Evolutionary conservation across 2,329 filamentous ascomycete species (phyloP).

Genomic region (Fusarium sarcochroum): DNA sequence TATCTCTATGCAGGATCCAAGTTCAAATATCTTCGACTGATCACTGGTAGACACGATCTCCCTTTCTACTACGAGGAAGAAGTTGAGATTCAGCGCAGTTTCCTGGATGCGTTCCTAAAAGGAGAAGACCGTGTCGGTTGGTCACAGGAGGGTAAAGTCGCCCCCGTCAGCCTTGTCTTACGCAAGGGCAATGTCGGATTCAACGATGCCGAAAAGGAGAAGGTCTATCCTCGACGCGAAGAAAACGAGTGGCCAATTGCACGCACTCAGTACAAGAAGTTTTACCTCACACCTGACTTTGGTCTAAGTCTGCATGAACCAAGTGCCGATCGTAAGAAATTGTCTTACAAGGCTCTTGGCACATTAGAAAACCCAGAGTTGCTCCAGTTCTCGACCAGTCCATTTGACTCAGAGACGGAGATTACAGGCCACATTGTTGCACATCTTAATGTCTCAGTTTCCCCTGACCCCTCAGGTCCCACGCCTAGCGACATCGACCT

Average conservation of each 20-base stretch:
- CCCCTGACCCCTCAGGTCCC: slow-evolving; percentile 61
- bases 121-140: slow-evolving; percentile 74
- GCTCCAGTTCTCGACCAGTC: slow-evolving; percentile 69
- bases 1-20: slow-evolving; percentile 74
- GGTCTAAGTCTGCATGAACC: slow-evolving; percentile 50
- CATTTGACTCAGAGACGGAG: slow-evolving; percentile 75
- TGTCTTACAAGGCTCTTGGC: slow-evolving; percentile 73
- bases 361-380: slow-evolving; percentile 66
- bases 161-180: slow-evolving; percentile 72
- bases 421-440: slow-evolving; percentile 78
- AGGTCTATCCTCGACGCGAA: slow-evolving; percentile 65
- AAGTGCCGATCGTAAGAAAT: slow-evolving; percentile 51
- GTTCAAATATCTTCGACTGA: slow-evolving; percentile 78
- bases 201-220: slow-evolving; percentile 74
- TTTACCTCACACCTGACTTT: slow-evolving; percentile 66
- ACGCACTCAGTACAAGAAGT: slow-evolving; percentile 74
- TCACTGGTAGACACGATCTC: slow-evolving; percentile 78
- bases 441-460: slow-evolving; percentile 75
- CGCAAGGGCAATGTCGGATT: slow-evolving; percentile 77
- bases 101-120: slow-evolving; percentile 80
- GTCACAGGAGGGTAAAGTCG: slow-evolving; percentile 68
- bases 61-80: slow-evolving; percentile 80
- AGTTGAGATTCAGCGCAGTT: slow-evolving; percentile 76
- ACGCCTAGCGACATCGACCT: slow-evolving; percentile 70
- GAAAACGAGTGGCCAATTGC: slow-evolving; percentile 78